These are phyloP conservation scores for Geopyxis carbonaria DNA, from an alignment of 495 filamentous ascomycete genomes.

Conservation along the genomic window DNA sequence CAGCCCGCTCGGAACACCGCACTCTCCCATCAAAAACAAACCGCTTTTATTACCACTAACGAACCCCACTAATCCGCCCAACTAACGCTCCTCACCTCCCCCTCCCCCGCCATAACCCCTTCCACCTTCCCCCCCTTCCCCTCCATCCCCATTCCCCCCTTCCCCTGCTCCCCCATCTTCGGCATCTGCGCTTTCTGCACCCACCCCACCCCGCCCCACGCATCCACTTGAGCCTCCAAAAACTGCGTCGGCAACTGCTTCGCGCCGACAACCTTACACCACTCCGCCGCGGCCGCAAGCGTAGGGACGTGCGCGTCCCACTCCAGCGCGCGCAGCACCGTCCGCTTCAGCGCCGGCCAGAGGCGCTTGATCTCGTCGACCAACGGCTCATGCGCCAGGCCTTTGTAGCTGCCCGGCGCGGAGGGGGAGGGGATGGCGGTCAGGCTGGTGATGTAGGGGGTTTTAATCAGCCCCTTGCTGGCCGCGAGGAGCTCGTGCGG, in stretches of 20 bases:
- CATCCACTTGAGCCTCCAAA: conserved; percentile 57
- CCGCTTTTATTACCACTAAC: too few relatives aligned
- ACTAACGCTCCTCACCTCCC: too few relatives aligned
- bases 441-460: conserved; percentile 39
- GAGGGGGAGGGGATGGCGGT: too few relatives aligned
- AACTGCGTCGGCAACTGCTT: conserved; percentile 47
- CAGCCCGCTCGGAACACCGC: too few relatives aligned
- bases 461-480: conserved; percentile 43
- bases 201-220: not conserved
- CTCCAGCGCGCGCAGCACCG: conserved; percentile 40
- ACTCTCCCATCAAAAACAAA: too few relatives aligned
- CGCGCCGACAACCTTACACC: conserved; percentile 46
- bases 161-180: not conserved
- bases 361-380: conserved; percentile 37
- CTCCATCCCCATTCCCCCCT: not conserved
- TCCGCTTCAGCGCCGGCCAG: conserved; percentile 37
- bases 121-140: too few relatives aligned
- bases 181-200: not conserved
- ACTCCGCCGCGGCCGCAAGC: conserved; percentile 49
- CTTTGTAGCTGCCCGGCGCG: too few relatives aligned
- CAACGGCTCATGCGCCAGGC: conserved; percentile 27
- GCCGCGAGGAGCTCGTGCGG: conserved; percentile 51
- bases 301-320: conserved; percentile 49
- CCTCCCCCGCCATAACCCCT: too few relatives aligned
- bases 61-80: too few relatives aligned